A percentile compares a stretch with the other conserved stretches of the same genome.
Conservation (phyloP, 1,139 yeast genomes). For the Hyphopichia khmerensis region DNA sequence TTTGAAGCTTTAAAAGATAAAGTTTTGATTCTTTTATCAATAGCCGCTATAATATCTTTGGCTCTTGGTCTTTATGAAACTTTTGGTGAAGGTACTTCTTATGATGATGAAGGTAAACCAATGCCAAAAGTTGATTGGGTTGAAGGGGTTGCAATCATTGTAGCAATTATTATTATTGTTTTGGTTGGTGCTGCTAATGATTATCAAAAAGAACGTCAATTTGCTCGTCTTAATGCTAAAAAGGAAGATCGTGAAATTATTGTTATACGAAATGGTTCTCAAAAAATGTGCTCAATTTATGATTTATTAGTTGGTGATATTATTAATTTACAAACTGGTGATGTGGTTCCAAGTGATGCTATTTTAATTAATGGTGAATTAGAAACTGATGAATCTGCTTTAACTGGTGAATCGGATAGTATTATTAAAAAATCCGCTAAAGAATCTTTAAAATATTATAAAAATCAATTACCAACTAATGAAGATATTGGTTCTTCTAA, state of each 20-base stretch:
- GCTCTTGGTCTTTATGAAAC: constrained; percentile 92
- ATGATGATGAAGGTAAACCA: constrained; percentile 73
- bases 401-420: constrained; percentile 92
- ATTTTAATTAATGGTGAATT: constrained; percentile 73
- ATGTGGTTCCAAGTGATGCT: constrained; percentile 87
- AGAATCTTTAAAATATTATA: constrained; percentile 39
- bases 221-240: constrained; percentile 79
- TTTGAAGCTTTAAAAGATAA: constrained; percentile 89
- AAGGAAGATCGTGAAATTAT: constrained; percentile 83
- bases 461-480: constrained; percentile 27
- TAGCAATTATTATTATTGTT: constrained; percentile 88
- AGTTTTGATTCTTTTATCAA: constrained; percentile 76
- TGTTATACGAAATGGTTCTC: constrained; percentile 73
- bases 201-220: constrained; percentile 93
- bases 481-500: constrained; percentile 51
- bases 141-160: constrained; percentile 96
- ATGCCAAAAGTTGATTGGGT: constrained; percentile 93
- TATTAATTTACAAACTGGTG: constrained; percentile 85
- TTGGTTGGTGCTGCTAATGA: constrained; percentile 93
- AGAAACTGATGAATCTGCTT: constrained; percentile 88
- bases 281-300: constrained; percentile 66
- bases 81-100: constrained; percentile 72
- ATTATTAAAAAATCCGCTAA: constrained; percentile 63
- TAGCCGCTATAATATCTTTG: constrained; percentile 86
- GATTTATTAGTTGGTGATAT: constrained; percentile 87